Evolutionary conservation across 139 green algal genomes (phyloP).

Genomic region (Volvox africanus): DNA sequence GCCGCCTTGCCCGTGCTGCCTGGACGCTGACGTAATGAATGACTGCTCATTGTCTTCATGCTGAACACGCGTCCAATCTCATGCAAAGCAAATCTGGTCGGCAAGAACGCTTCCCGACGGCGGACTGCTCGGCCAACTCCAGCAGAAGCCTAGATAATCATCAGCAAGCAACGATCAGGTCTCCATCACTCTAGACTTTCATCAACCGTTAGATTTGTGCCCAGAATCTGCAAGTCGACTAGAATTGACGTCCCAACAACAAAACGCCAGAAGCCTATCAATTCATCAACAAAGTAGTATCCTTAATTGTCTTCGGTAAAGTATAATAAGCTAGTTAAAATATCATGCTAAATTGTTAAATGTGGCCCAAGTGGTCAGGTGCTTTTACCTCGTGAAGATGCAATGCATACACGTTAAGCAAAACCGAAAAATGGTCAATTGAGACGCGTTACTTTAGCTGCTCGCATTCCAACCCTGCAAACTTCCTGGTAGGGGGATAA

Average conservation of each 20-base stretch:
- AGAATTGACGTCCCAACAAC: neutral
- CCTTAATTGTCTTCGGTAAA: no score
- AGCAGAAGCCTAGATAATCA: neutral
- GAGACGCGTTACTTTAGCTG: no score
- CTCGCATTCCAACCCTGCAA: no score
- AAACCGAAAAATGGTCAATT: no score
- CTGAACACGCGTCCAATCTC: neutral
- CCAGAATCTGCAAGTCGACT: neutral
- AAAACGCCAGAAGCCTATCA: slow-evolving; percentile 1
- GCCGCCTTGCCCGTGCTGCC: neutral
- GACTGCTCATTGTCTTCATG: neutral
- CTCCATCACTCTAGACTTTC: neutral
- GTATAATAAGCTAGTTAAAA: no score
- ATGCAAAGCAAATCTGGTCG: neutral
- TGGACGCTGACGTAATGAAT: neutral
- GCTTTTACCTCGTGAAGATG: no score
- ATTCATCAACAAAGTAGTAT: neutral
- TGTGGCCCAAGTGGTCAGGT: no score
- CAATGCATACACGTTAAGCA: no score
- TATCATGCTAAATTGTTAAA: no score
- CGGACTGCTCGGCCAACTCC: neutral
- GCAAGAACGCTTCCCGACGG: neutral
- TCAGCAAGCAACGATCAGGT: neutral
- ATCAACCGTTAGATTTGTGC: neutral
- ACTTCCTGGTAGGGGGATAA: no score